A percentile compares a stretch with the other conserved stretches of the same genome.
phyloP scores from a whole-genome alignment of 495 filamentous ascomycete species.

The Penicillium turbatum region DNA sequence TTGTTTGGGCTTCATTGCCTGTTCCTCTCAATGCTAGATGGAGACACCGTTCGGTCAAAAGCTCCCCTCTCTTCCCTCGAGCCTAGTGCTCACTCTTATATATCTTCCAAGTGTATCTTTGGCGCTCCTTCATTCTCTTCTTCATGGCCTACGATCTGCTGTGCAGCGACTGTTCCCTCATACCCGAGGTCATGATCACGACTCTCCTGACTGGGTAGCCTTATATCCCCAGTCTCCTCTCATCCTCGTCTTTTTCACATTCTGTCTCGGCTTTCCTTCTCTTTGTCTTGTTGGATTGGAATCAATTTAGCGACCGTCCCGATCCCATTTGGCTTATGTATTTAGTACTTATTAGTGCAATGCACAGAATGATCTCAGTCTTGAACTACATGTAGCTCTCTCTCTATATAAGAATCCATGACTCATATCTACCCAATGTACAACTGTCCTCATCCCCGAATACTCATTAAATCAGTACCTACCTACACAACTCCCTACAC shows the following conservation, averaged over 20 bases:
- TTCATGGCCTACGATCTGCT: neutral
- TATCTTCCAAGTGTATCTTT: neutral
- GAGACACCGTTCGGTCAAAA: constrained; percentile 3
- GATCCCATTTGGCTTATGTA: constrained; percentile 10
- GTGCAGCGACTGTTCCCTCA: neutral
- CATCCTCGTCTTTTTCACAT: constrained; percentile 2
- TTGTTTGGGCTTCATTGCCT: neutral
- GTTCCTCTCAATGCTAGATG: constrained; percentile 1
- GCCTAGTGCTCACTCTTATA: constrained; percentile 3
- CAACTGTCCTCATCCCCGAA: no score
- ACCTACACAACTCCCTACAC: no score
- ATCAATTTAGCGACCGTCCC: constrained; percentile 22
- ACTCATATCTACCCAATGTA: no score
- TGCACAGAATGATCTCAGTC: neutral
- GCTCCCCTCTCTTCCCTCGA: neutral
- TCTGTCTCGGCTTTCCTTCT: constrained; percentile 4
- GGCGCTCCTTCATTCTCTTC: neutral
- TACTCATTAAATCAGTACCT: no score
- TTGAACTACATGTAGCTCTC: no score
- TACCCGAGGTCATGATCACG: neutral
- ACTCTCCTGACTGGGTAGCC: neutral
- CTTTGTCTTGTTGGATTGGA: constrained; percentile 8
- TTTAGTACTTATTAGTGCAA: constrained; percentile 9
- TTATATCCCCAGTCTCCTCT: neutral
- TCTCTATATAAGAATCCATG: no score